Evolutionary conservation across 805 yeast species (phyloP), one percentile per base, ranked within the genome.

Genomic region (Wilhelminamyces savonicus): DNA sequence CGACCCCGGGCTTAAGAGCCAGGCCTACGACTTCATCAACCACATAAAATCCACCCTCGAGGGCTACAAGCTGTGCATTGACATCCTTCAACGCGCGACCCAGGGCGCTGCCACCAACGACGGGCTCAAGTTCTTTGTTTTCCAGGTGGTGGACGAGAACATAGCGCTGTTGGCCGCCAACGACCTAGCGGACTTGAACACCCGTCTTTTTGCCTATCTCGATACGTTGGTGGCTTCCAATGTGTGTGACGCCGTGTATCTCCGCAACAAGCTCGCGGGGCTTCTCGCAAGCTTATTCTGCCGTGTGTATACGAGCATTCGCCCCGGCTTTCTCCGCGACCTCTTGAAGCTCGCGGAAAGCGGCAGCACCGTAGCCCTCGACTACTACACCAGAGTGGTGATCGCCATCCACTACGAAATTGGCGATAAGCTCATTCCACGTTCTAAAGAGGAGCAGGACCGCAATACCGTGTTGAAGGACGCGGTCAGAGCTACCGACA

Each of bases 391-490:
- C 22, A 72, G 96, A 48, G 71, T 86, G 6, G 61, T 87, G 35
- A 55, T 77, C 24, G 74, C 82, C 18, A 76, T 92, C 36, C 97
- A 92, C 53, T 78, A 79, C 17, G 96, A 88, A 56, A 86, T 92
- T 43, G 98, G 95, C 20, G 98, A 92, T 53, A 92, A 83, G 50
- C 71, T 88, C 41, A 82, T 87, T 40, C 59, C 77, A 19, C 74
- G 94, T 44, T 74, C 81, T 13, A 75, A 75, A 41, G 73, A 72
- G 15, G 54, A 69, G 11, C 73, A 72, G 26, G 78, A 77, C 26
- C 73, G 84, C 45, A 84, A 82, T 53, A 80, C 72, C 42, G 56
- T 62, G 25, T 64, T 92, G 37, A 92, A 92, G 50, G 99, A 92
- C 55, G 66, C 74, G 16, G 80, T 92, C 42, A 72, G 99, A 54